These are phyloP conservation scores for Colletotrichum phormii DNA, from an alignment of 2,329 filamentous ascomycete species.

Conservation along the genomic window DNA sequence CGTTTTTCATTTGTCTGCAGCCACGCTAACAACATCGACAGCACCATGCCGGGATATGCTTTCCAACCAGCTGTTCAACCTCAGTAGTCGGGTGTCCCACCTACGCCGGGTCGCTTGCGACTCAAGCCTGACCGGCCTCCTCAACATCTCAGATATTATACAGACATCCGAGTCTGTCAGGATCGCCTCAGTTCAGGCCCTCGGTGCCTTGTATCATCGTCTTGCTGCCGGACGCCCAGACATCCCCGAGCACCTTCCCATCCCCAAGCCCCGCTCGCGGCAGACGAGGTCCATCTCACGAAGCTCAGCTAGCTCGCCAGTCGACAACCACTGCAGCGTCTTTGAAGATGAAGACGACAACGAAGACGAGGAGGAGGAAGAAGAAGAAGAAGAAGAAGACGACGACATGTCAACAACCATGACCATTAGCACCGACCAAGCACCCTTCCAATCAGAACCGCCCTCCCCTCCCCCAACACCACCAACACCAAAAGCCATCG, in stretches of 20 bases:
- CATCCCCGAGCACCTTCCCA: conserved; percentile 43
- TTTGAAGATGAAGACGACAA: background rate
- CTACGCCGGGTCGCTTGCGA: conserved; percentile 41
- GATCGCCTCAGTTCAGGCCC: conserved; percentile 44
- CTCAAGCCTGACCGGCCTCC: conserved; percentile 34
- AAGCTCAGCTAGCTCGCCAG: background rate
- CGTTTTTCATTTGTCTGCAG: background rate
- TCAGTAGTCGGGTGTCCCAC: conserved; percentile 40
- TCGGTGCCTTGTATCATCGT: conserved; percentile 51
- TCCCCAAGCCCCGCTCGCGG: conserved; percentile 39
- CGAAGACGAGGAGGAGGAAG: conserved; percentile 35
- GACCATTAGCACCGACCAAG: conserved; percentile 41
- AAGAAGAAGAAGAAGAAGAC: conserved; percentile 36
- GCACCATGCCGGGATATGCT: conserved; percentile 44
- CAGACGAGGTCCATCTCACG: conserved; percentile 21
- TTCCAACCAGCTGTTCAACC: conserved; percentile 42
- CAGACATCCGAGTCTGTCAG: conserved; percentile 50
- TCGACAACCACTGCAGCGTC: conserved; percentile 9
- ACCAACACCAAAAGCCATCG: conserved; percentile 33
- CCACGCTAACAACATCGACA: background rate
- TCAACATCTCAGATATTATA: conserved; percentile 49
- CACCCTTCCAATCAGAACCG: conserved; percentile 42
- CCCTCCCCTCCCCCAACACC: conserved; percentile 47
- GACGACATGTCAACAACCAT: conserved; percentile 41
- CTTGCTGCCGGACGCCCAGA: conserved; percentile 43